Percentiles rank a stretch among this genome's conserved stretches.
Conservation (phyloP, 139 green algal genomes). For the Parachlorella kessleri region DNA sequence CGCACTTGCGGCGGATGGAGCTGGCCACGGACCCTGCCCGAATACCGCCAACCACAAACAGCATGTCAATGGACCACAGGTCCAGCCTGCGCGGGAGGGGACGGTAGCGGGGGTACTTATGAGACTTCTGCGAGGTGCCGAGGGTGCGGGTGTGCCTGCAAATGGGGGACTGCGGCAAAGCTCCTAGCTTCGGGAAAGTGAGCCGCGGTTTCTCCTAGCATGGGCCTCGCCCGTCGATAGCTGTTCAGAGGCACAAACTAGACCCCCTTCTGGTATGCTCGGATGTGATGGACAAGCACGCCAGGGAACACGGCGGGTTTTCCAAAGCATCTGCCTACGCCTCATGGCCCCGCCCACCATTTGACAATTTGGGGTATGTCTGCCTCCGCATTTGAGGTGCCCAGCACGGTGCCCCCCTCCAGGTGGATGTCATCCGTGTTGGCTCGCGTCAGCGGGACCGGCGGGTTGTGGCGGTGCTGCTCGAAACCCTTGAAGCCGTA, state of each 20-base stretch:
- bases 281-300: too few species aligned
- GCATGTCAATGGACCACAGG: conserved; percentile 95
- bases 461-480: conserved; percentile 62
- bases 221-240: too few species aligned
- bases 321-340: too few species aligned
- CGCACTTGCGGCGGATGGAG: conserved; percentile 73
- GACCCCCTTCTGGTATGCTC: too few species aligned
- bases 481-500: conserved; percentile 90
- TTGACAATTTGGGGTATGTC: conserved; percentile 96
- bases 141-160: too few species aligned
- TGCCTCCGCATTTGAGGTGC: conserved; percentile 86
- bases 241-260: too few species aligned
- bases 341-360: conserved; percentile 34
- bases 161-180: too few species aligned
- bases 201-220: too few species aligned
- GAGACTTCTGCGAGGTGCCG: too few species aligned
- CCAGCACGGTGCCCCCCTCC: conserved; percentile 95
- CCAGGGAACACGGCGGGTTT: too few species aligned
- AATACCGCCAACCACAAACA: conserved; percentile 94
- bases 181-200: too few species aligned
- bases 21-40: conserved; percentile 82
- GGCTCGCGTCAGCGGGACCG: conserved; percentile 79
- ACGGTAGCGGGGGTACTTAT: conserved; percentile 30
- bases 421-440: conserved; percentile 93
- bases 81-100: conserved; percentile 96